Percentiles rank a stretch among this genome's conserved stretches.
Evolutionary conservation across 495 filamentous ascomycete species (phyloP).

Genomic region (Xylaria bambusicola): DNA sequence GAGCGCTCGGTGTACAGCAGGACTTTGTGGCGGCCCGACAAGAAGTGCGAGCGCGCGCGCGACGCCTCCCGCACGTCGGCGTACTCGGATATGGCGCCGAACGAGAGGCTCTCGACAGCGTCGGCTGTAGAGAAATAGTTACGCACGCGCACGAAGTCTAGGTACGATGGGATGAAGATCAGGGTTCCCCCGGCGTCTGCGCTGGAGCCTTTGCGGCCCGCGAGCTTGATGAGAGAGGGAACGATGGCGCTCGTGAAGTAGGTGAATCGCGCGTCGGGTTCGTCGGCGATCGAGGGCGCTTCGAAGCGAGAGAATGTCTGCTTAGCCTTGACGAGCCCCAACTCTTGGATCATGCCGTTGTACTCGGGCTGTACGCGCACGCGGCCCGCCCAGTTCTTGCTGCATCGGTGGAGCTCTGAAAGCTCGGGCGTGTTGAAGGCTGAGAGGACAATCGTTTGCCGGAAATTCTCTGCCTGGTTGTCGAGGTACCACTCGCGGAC

Average conservation of each 20-base stretch:
- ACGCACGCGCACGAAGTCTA: conserved; percentile 89
- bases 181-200: conserved; percentile 55
- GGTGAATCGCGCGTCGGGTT: conserved; percentile 89
- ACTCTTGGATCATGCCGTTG: conserved; percentile 65
- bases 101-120: conserved; percentile 67
- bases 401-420: conserved; percentile 72
- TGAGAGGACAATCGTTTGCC: conserved; percentile 79
- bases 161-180: conserved; percentile 87
- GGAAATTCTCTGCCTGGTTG: conserved; percentile 72
- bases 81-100: conserved; percentile 88
- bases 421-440: conserved; percentile 89
- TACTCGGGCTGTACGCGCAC: conserved; percentile 68
- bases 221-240: conserved; percentile 66
- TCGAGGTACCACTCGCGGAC: conserved; percentile 93
- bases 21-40: conserved; percentile 76
- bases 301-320: conserved; percentile 94
- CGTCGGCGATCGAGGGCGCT: conserved; percentile 61
- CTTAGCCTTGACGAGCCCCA: conserved; percentile 63
- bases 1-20: conserved; percentile 90
- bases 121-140: conserved; percentile 84
- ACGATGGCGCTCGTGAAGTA: conserved; percentile 82
- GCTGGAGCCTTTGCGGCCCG: conserved; percentile 43
- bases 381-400: conserved; percentile 78
- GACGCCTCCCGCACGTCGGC: conserved; percentile 71
- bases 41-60: conserved; percentile 84